Evolutionary conservation across 1,284 basidiomycete species (phyloP).

Genomic region (Abortiporus biennis): DNA sequence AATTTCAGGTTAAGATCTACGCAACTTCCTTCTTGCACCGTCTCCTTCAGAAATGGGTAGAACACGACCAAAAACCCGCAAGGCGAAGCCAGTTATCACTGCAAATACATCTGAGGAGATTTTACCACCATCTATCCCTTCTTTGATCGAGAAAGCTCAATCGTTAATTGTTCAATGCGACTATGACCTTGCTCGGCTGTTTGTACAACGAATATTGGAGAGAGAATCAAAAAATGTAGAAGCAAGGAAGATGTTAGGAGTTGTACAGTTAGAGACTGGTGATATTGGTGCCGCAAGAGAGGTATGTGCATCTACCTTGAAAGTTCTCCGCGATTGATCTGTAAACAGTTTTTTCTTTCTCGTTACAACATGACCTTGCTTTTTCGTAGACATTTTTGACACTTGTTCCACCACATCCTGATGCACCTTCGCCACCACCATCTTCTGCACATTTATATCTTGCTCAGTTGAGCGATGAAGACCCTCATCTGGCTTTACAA

Average conservation of each 20-base stretch:
- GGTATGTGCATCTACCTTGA: slow-evolving; percentile 34
- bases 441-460: slow-evolving; percentile 87
- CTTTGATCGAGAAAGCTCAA: slow-evolving; percentile 72
- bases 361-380: slow-evolving; percentile 5
- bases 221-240: slow-evolving; percentile 60
- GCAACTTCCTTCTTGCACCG: no score
- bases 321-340: slow-evolving; percentile 5
- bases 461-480: slow-evolving; percentile 77
- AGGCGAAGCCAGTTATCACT: slow-evolving; percentile 28
- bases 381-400: slow-evolving; percentile 55
- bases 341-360: no score
- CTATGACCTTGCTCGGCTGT: slow-evolving; percentile 75
- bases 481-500: slow-evolving; percentile 71
- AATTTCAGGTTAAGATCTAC: no score
- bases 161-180: slow-evolving; percentile 77
- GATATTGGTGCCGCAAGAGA: slow-evolving; percentile 69
- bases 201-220: slow-evolving; percentile 65
- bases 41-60: no score
- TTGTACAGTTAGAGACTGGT: slow-evolving; percentile 73
- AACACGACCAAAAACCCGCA: slow-evolving; percentile 50
- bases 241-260: slow-evolving; percentile 76
- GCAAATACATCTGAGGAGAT: slow-evolving; percentile 28
- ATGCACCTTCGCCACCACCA: slow-evolving; percentile 56
- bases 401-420: slow-evolving; percentile 52
- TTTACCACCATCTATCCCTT: slow-evolving; percentile 32